Conservation (phyloP, 2,329 filamentous ascomycete species). For the Aquanectria penicillioides region DNA sequence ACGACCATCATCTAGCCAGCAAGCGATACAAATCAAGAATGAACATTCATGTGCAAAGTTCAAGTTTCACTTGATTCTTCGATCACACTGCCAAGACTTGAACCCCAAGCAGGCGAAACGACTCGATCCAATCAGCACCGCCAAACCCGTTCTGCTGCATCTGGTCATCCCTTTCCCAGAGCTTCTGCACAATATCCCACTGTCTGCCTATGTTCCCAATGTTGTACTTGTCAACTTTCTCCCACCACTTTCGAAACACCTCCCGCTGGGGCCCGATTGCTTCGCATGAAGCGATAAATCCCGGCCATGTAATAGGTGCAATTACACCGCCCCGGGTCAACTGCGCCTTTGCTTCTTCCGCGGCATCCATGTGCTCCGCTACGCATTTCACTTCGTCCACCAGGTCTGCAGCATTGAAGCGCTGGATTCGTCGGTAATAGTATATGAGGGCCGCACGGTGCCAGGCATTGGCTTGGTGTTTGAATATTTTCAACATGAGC, state of each 20-base stretch:
- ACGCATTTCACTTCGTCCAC: background rate
- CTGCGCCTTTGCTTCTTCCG: constrained; percentile 1
- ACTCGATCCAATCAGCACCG: background rate
- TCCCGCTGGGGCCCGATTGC: constrained; percentile 4
- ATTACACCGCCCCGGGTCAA: background rate
- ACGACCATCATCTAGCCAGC: no score
- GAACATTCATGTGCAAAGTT: no score
- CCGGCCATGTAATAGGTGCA: constrained; percentile 21
- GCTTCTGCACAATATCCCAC: constrained; percentile 21
- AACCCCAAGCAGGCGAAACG: background rate
- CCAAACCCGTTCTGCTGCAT: constrained; percentile 2
- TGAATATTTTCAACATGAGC: constrained; percentile 7
- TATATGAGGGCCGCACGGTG: constrained; percentile 20
- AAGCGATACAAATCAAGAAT: no score
- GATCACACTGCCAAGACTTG: constrained; percentile 12
- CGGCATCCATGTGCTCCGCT: background rate
- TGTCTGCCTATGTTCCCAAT: constrained; percentile 22
- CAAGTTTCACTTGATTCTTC: no score
- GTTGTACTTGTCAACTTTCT: constrained; percentile 14
- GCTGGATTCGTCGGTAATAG: constrained; percentile 17
- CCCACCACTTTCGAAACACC: constrained; percentile 19
- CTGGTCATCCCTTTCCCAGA: constrained; percentile 18
- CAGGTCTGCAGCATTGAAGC: background rate
- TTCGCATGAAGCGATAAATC: constrained; percentile 19
- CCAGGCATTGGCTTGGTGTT: constrained; percentile 16